Evolutionary conservation across 31 red algal genomes (phyloP).

Genomic region (Odonthalia washingtoniensis): DNA sequence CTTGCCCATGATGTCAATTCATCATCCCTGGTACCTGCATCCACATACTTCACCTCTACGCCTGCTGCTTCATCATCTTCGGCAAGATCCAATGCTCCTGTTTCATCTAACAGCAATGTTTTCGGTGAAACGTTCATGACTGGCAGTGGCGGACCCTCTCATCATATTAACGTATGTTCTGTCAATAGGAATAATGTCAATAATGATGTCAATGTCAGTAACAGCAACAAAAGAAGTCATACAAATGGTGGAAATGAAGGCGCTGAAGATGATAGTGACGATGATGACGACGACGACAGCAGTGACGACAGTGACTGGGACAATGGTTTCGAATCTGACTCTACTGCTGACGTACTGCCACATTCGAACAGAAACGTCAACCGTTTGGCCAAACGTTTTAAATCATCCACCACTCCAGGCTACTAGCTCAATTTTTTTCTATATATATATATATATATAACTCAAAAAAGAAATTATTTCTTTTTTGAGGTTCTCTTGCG

Average conservation of each 20-base stretch:
- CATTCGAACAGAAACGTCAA: slow-evolving; percentile 4
- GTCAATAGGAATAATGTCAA: too few species aligned
- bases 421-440: too few species aligned
- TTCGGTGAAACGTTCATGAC: too few species aligned
- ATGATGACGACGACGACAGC: slow-evolving; percentile 27
- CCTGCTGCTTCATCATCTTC: not conserved
- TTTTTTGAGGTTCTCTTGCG: too few species aligned
- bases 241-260: not conserved
- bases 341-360: slow-evolving; percentile 54
- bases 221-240: too few species aligned
- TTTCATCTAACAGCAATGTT: not conserved
- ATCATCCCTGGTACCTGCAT: slow-evolving; percentile 21
- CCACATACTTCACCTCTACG: not conserved
- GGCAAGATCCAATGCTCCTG: not conserved
- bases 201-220: too few species aligned
- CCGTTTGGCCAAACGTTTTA: slow-evolving; percentile 66
- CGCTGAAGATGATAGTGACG: slow-evolving; percentile 3
- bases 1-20: too few species aligned
- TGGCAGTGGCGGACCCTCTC: too few species aligned
- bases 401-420: slow-evolving; percentile 21
- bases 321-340: slow-evolving; percentile 65
- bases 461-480: slow-evolving; percentile 20
- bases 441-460: too few species aligned
- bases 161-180: too few species aligned
- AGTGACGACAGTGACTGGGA: slow-evolving; percentile 60